These are phyloP conservation scores for Hawksworthiomyces lignivorus DNA, from an alignment of 2,329 filamentous ascomycete genomes.

Conservation along the genomic window DNA sequence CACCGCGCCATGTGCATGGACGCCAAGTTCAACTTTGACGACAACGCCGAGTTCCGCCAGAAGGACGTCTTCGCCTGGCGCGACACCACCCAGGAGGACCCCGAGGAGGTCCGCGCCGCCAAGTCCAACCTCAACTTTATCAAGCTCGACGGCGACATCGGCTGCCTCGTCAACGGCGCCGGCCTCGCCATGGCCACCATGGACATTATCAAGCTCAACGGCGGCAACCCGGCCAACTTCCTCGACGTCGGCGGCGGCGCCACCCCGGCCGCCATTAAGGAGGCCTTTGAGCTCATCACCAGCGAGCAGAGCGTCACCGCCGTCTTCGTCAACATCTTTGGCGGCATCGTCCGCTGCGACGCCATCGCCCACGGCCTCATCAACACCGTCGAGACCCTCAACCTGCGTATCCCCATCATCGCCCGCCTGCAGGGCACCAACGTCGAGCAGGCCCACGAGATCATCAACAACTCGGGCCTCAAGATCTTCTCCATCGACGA, in stretches of 20 bases:
- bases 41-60: conserved; percentile 98
- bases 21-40: conserved; percentile 96
- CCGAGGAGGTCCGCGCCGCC: conserved; percentile 95
- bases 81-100: conserved; percentile 90
- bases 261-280: conserved; percentile 91
- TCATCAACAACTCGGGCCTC: conserved; percentile 92
- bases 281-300: conserved; percentile 97
- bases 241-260: conserved; percentile 96
- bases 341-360: conserved; percentile 96
- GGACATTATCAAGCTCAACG: conserved; percentile 99
- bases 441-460: conserved; percentile 86
- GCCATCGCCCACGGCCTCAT: conserved; percentile 95
- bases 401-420: conserved; percentile 94
- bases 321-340: conserved; percentile 99
- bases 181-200: conserved; percentile 99
- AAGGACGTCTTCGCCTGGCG: conserved; percentile 93
- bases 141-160: conserved; percentile 98
- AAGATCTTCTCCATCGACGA: conserved; percentile 99
- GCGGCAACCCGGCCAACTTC: conserved; percentile 94
- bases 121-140: conserved; percentile 98
- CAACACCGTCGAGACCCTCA: conserved; percentile 87
- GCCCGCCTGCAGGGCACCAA: conserved; percentile 97
- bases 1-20: conserved; percentile 99
- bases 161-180: conserved; percentile 97
- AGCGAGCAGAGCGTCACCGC: conserved; percentile 96